These are phyloP conservation scores for Nemania sp. DNA, from an alignment of 2,329 filamentous ascomycete species.

Conservation along the genomic window DNA sequence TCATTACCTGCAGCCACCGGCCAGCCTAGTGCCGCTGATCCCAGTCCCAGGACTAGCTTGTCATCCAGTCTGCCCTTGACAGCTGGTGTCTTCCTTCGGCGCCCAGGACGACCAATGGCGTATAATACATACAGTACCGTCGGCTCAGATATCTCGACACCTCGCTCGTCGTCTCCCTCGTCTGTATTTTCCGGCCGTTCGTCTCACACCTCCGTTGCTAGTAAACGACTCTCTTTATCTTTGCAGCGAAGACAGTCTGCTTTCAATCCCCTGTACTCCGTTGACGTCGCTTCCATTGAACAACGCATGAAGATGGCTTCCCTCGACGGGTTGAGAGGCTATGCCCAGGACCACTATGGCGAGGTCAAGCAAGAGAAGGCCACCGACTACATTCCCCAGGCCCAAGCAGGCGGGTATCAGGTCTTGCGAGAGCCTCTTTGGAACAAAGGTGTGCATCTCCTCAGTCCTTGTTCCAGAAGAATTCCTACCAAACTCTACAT, in stretches of 20 bases:
- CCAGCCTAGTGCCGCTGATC: conserved; percentile 29
- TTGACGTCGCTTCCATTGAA: conserved; percentile 62
- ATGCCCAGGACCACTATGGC: conserved; percentile 59
- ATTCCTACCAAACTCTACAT: conserved; percentile 1
- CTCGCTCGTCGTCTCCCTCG: conserved; percentile 58
- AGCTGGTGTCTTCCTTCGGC: conserved; percentile 29
- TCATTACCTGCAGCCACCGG: conserved; percentile 27
- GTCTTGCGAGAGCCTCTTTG: conserved; percentile 64
- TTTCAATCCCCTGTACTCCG: conserved; percentile 59
- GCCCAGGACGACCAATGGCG: conserved; percentile 47
- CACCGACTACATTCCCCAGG: conserved; percentile 59
- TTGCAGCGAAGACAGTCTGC: conserved; percentile 55
- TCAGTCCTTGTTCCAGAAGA: conserved; percentile 21
- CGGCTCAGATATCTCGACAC: conserved; percentile 58
- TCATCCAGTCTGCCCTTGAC: conserved; percentile 27
- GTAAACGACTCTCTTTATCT: conserved; percentile 56
- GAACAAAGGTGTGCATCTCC: conserved; percentile 62
- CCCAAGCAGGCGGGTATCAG: conserved; percentile 62
- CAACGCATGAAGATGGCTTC: conserved; percentile 63
- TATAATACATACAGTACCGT: conserved; percentile 52
- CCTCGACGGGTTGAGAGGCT: conserved; percentile 64
- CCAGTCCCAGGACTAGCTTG: conserved; percentile 20
- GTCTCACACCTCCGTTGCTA: conserved; percentile 56
- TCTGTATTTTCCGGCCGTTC: conserved; percentile 53
- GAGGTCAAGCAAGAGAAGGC: conserved; percentile 58